A percentile compares a stretch with the other conserved stretches of the same genome.
Evolutionary conservation across 495 filamentous ascomycete genomes (phyloP).

Genomic region (Rhypophila decipiens): DNA sequence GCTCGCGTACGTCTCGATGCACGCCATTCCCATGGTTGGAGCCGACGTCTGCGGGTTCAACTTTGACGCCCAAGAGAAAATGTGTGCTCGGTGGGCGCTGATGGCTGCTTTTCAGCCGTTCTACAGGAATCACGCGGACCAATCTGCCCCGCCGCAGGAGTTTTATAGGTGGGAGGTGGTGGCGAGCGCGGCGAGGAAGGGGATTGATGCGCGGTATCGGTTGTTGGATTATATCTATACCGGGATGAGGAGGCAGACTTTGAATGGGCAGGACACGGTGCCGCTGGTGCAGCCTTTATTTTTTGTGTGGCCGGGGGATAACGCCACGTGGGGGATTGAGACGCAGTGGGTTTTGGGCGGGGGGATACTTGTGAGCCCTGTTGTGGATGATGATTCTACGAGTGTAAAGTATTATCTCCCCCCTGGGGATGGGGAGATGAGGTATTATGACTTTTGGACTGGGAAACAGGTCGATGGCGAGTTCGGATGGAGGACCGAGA

Average conservation of each 20-base stretch:
- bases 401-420: slow-evolving; percentile 67
- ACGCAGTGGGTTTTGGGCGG: slow-evolving; percentile 71
- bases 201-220: slow-evolving; percentile 66
- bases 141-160: slow-evolving; percentile 55
- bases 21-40: slow-evolving; percentile 78
- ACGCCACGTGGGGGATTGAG: slow-evolving; percentile 51
- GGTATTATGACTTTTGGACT: slow-evolving; percentile 79
- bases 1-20: slow-evolving; percentile 68
- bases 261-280: slow-evolving; percentile 49
- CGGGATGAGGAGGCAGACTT: slow-evolving; percentile 39
- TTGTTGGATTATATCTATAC: slow-evolving; percentile 82
- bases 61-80: slow-evolving; percentile 59
- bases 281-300: slow-evolving; percentile 62
- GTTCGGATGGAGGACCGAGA: slow-evolving; percentile 48
- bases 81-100: slow-evolving; percentile 78
- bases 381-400: slow-evolving; percentile 55
- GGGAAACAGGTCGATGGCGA: slow-evolving; percentile 49
- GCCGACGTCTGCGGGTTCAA: slow-evolving; percentile 79
- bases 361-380: slow-evolving; percentile 62
- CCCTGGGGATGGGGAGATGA: slow-evolving; percentile 41
- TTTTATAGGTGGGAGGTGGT: slow-evolving; percentile 70
- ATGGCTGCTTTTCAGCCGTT: slow-evolving; percentile 79
- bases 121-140: slow-evolving; percentile 71
- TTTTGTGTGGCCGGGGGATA: slow-evolving; percentile 63
- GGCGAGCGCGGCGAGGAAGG: slow-evolving; percentile 56